phyloP scores from a whole-genome alignment of 2,329 filamentous ascomycete genomes.

The Ceratocystis cubensis region DNA sequence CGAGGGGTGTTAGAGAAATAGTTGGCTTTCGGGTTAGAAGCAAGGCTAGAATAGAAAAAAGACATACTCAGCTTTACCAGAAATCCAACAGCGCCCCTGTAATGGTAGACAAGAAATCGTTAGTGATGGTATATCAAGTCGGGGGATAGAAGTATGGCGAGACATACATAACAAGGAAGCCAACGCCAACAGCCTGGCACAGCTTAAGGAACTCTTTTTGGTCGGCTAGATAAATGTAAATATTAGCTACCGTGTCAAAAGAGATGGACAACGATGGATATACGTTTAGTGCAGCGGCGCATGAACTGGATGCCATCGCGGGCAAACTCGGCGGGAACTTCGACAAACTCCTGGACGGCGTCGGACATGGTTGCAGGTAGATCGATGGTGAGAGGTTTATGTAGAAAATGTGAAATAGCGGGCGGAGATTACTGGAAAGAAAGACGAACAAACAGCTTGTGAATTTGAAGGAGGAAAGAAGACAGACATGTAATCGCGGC shows the following conservation, averaged over 20 bases:
- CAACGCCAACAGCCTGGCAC: conserved; percentile 51
- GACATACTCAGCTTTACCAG: conserved; percentile 54
- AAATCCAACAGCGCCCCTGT: conserved; percentile 49
- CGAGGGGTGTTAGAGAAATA: not conserved
- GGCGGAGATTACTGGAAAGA: conserved; percentile 11
- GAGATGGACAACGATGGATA: conserved; percentile 24
- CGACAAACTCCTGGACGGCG: conserved; percentile 56
- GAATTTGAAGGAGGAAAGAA: not conserved
- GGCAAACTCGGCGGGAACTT: conserved; percentile 54
- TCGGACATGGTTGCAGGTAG: conserved; percentile 40
- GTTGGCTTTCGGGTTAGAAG: not conserved
- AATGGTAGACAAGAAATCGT: not conserved
- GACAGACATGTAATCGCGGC: not conserved
- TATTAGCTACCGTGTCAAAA: conserved; percentile 14
- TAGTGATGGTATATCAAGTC: not conserved
- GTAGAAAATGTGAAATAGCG: not conserved
- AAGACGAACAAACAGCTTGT: not conserved
- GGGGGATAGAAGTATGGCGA: not conserved
- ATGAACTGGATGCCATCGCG: conserved; percentile 50
- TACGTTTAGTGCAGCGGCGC: conserved; percentile 50
- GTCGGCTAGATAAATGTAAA: conserved; percentile 26
- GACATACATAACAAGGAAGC: conserved; percentile 50
- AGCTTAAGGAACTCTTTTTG: conserved; percentile 35
- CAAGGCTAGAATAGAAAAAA: not conserved
- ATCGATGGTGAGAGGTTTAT: not conserved